Evolutionary conservation across 345 rosid species (phyloP).

Genomic region (Eucalyptus pumila): DNA sequence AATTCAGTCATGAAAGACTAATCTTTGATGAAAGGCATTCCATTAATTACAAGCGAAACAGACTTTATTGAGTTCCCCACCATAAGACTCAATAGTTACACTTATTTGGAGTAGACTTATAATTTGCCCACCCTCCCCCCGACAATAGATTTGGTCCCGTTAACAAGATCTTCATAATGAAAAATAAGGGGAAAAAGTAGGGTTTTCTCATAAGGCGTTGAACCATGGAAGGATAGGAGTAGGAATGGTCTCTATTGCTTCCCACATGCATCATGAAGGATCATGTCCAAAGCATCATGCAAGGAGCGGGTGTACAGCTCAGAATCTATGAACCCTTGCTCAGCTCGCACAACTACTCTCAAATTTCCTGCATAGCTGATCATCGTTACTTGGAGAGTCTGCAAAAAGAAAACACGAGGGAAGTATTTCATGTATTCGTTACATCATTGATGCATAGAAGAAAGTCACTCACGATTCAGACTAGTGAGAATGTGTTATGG

Average conservation of each 20-base stretch:
- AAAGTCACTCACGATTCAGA: neutral
- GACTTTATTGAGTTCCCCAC: too few relatives aligned
- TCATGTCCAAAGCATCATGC: neutral
- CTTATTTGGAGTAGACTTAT: too few relatives aligned
- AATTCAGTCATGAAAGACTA: too few relatives aligned
- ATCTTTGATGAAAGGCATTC: neutral
- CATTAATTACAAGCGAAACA: too few relatives aligned
- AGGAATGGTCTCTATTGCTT: neutral
- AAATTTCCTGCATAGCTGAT: slow-evolving; percentile 21
- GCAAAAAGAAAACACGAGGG: neutral
- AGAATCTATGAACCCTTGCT: slow-evolving; percentile 22
- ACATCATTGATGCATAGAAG: neutral
- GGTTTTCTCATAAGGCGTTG: too few relatives aligned
- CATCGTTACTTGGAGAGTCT: slow-evolving; percentile 10
- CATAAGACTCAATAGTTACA: too few relatives aligned
- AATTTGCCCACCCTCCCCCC: too few relatives aligned
- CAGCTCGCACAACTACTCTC: slow-evolving; percentile 4
- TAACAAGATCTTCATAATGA: too few relatives aligned
- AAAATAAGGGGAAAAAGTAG: too few relatives aligned
- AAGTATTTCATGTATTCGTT: neutral
- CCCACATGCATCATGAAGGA: neutral
- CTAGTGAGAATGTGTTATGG: neutral
- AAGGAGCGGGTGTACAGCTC: neutral
- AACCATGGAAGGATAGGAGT: neutral
- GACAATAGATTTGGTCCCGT: too few relatives aligned